Base-by-base conservation (phyloP, 2,329 filamentous ascomycete species). In the Ophiobolus disseminans region DNA sequence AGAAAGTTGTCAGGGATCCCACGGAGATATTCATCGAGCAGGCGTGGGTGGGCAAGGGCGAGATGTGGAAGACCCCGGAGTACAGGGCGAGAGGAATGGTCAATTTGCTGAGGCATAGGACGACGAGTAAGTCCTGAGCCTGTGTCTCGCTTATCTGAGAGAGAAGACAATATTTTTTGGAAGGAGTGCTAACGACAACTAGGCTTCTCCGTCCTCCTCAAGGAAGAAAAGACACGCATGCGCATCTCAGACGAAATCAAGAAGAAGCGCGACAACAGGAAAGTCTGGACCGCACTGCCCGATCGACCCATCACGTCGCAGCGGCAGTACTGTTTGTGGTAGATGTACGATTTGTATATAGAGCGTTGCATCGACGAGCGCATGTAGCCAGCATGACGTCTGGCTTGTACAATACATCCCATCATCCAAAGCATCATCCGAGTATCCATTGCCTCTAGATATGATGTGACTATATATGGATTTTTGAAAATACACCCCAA, bases 241-340 rank as follows among this genome's bases (percentile, higher is more conserved):
- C 84, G 94, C 52, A 82, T 91, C 69, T 84, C 88, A 66, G 80
- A 90, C 48, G 91, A 97, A 67, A 85, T 86, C 49, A 82, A 90
- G 69, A 86, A 86, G 60, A 93, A 90, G 78, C 82, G 88, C 72
- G 80, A 83, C 45, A 86, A 86, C 66, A 83, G 86, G 53, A 89
- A 90, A 56, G 85, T 93, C 13, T 97, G 93, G 93, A 83, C 89
- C 10, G 90, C 92, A 63, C 78, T 97, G 43, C 93, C 93, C 6
- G 90, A 97, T 73, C 85, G 92, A 53, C 89, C 88, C 5, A 81
- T 99, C 45, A 87, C 87, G 53, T 86, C 86, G 26, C 92, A 97
- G 78, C 84, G 89, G 62, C 93, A 91, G 69, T 95, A 94, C 73
- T 95, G 95, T 75, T 85, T 89, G 53, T 99, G 93, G 93, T 97